These are phyloP conservation scores for Dendrothele bispora DNA, from an alignment of 768 basidiomycete genomes.

Conservation along the genomic window DNA sequence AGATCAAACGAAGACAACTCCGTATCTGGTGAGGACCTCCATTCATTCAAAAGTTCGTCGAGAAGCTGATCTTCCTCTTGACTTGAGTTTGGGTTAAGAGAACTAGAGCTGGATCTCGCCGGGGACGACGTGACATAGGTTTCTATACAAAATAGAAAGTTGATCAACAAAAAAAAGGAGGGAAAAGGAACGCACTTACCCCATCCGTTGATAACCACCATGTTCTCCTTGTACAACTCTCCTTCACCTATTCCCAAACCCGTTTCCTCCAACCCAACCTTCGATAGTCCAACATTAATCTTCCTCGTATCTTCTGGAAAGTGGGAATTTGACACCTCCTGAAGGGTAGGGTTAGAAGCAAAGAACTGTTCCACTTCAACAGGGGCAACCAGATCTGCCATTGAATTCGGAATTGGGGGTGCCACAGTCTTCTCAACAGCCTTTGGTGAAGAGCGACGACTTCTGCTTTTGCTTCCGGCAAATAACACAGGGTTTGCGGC, in stretches of 20 bases:
- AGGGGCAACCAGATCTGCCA: background rate
- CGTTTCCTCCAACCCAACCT: constrained; percentile 5
- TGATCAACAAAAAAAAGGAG: background rate
- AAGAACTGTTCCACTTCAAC: background rate
- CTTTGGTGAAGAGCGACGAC: no score
- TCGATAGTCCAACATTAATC: background rate
- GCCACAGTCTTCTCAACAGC: background rate
- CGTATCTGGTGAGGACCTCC: constrained; percentile 48
- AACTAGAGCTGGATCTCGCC: constrained; percentile 26
- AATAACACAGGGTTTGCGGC: no score
- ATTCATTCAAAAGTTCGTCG: constrained; percentile 46
- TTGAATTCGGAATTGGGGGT: background rate
- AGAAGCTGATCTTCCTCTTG: constrained; percentile 43
- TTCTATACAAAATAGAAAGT: constrained; percentile 16
- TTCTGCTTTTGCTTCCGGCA: no score
- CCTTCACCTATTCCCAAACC: constrained; percentile 37
- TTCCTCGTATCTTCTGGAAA: background rate
- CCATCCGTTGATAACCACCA: constrained; percentile 67
- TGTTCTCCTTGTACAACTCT: constrained; percentile 47
- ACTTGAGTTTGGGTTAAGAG: constrained; percentile 38
- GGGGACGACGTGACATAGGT: constrained; percentile 39
- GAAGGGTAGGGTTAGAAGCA: background rate
- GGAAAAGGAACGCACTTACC: constrained; percentile 37
- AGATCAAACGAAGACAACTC: constrained; percentile 38
- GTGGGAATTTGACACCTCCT: background rate